Evolutionary conservation across 2,329 filamentous ascomycete species (phyloP).

Genomic region (Triangularia setosa): DNA sequence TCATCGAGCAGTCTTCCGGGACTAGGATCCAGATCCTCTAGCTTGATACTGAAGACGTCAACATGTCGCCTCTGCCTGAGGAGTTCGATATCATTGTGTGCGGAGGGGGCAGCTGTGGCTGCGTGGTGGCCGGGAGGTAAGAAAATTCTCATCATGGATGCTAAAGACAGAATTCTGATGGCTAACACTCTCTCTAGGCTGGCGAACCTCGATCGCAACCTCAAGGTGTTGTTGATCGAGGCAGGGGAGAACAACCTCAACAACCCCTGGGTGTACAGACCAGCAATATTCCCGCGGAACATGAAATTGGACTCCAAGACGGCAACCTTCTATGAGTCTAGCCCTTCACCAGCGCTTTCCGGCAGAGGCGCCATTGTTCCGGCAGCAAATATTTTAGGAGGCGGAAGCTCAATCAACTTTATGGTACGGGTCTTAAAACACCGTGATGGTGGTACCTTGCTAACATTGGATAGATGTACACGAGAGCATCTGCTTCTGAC

Average conservation of each 20-base stretch:
- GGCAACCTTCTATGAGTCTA: slow-evolving; percentile 75
- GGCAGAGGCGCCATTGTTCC: slow-evolving; percentile 72
- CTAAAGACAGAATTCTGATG: background rate
- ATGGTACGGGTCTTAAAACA: slow-evolving; percentile 48
- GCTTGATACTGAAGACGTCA: background rate
- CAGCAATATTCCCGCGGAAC: slow-evolving; percentile 72
- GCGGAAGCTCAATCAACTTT: slow-evolving; percentile 73
- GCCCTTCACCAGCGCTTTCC: slow-evolving; percentile 67
- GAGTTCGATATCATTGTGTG: slow-evolving; percentile 80
- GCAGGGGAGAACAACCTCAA: slow-evolving; percentile 71
- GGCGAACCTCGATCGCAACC: slow-evolving; percentile 72
- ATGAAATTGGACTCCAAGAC: slow-evolving; percentile 79
- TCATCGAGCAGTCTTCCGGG: background rate
- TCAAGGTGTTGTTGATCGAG: slow-evolving; percentile 66
- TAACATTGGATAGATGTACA: slow-evolving; percentile 57
- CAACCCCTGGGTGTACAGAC: slow-evolving; percentile 73
- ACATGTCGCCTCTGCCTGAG: slow-evolving; percentile 55
- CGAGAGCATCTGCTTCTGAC: slow-evolving; percentile 65
- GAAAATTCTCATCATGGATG: slow-evolving; percentile 18
- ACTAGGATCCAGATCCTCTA: background rate
- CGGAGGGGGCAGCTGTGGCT: slow-evolving; percentile 66
- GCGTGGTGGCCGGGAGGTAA: slow-evolving; percentile 55
- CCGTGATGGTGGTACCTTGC: background rate
- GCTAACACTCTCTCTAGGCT: slow-evolving; percentile 45
- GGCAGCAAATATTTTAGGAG: slow-evolving; percentile 67